Conservation (phyloP, 2,329 filamentous ascomycete genomes). For the Fusarium sp. region DNA sequence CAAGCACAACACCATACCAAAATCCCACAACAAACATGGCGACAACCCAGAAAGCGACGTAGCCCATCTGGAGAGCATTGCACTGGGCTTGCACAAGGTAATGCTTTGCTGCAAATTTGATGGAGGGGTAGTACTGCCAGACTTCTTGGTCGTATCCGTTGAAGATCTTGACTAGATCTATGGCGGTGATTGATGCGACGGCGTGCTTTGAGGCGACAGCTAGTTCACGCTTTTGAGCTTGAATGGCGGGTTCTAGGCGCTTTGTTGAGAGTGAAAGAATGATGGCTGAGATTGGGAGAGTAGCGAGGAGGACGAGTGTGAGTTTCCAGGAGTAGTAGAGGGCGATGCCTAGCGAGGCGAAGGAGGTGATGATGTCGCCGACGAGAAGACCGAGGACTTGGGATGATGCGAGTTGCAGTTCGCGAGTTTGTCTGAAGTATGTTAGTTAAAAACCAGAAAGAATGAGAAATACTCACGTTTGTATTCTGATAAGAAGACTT, state of each 20-base stretch:
- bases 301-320: slow-evolving; percentile 81
- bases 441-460: not conserved
- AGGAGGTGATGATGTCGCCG: slow-evolving; percentile 71
- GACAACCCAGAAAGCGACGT: slow-evolving; percentile 79
- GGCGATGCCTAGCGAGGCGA: slow-evolving; percentile 76
- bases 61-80: slow-evolving; percentile 77
- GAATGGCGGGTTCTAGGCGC: slow-evolving; percentile 73
- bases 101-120: slow-evolving; percentile 68
- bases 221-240: slow-evolving; percentile 74
- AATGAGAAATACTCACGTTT: slow-evolving; percentile 68
- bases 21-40: slow-evolving; percentile 89
- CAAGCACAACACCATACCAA: slow-evolving; percentile 83
- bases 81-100: slow-evolving; percentile 77
- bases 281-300: slow-evolving; percentile 74
- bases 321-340: slow-evolving; percentile 86
- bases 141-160: slow-evolving; percentile 79
- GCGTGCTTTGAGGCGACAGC: slow-evolving; percentile 77
- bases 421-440: slow-evolving; percentile 76
- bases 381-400: slow-evolving; percentile 80
- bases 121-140: slow-evolving; percentile 69
- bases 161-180: slow-evolving; percentile 88
- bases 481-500: slow-evolving; percentile 76
- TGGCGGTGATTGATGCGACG: slow-evolving; percentile 75
- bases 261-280: slow-evolving; percentile 70
- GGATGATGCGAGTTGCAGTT: slow-evolving; percentile 83